Base-by-base conservation (phyloP, 2,329 filamentous ascomycete species). In the Penicillium nordicum region DNA sequence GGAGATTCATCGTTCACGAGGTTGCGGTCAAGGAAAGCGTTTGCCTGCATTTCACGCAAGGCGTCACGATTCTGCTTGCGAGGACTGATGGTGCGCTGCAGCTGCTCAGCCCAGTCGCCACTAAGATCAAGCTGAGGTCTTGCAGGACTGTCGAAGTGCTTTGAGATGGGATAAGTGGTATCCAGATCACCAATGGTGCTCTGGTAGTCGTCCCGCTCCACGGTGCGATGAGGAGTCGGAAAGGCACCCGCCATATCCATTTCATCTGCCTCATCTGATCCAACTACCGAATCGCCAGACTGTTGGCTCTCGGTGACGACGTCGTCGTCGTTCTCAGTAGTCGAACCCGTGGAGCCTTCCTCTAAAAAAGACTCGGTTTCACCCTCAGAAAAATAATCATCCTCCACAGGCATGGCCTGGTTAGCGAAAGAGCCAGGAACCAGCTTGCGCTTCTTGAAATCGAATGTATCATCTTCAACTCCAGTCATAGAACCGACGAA, bases 21-120 rank as follows among this genome's bases (percentile, higher is more conserved):
- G 51, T 76, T 74, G 57, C 74, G 75, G 62, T 79, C 78, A 60
- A 80, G 79, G 47, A 86, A 79, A 29, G 81, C 80, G 57, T 83
- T 82, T 40, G 78, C 80, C 65, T 87, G 88, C 75, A 77, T 88
- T 78, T 81, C 87, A 75, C 76, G 80, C 34, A 94, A 79, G 29
- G 87, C 88, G 57, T 83, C 81, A 60, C 93, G 89, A 76, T 97
- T 89, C 68, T 94, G 88, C 78, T 97, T 97, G 69, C 90, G 87
- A 6, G 94, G 93, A 68, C 91, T 96, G 65, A 97, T 91, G 6
- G 94, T 97, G 64, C 92, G 92, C 72, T 92, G 90, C 61, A 99
- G 81, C 78, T 97, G 92, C 65, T 94, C 89, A 64, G 92, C 88
- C 94, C 94, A 99, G 71, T 96, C 89, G 57, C 92, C 90, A 52